Conservation (phyloP, 768 basidiomycete species). For the Hemileccinum impolitum region DNA sequence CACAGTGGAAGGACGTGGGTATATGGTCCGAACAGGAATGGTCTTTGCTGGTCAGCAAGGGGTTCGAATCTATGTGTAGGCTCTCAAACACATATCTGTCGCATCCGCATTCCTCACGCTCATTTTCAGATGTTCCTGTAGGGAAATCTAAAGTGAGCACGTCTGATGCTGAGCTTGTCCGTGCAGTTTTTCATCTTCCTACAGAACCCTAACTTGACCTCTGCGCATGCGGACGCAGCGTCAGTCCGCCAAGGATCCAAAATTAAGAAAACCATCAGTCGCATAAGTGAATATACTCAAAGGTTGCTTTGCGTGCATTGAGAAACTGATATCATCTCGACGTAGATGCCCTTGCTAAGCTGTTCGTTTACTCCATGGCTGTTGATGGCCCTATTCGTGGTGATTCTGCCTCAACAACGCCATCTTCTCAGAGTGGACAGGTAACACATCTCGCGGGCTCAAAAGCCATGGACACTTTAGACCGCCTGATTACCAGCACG, state of each 20-base stretch:
- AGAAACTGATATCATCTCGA: not conserved
- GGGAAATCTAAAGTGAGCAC: conserved; percentile 57
- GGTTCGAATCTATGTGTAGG: conserved; percentile 74
- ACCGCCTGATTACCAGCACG: conserved; percentile 84
- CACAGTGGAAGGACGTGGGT: conserved; percentile 78
- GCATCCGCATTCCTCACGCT: conserved; percentile 37
- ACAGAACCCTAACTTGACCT: conserved; percentile 63
- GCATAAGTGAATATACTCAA: conserved; percentile 43
- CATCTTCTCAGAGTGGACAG: conserved; percentile 52
- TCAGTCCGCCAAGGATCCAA: conserved; percentile 53
- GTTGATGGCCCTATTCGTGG: conserved; percentile 67
- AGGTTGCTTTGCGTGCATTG: not conserved
- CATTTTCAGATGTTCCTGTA: conserved; percentile 39
- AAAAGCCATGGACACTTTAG: conserved; percentile 82
- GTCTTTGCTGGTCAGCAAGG: conserved; percentile 78
- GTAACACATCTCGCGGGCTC: conserved; percentile 75
- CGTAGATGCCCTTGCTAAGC: conserved; percentile 72
- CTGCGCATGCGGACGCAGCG: conserved; percentile 64
- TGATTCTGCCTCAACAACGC: conserved; percentile 53
- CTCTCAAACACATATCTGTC: not conserved
- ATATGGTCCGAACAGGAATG: conserved; percentile 88
- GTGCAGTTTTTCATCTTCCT: not conserved
- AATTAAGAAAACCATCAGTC: conserved; percentile 69
- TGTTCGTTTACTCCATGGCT: conserved; percentile 87
- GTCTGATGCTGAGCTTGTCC: not conserved